Base-by-base conservation (phyloP, 2,329 filamentous ascomycete genomes). In the Ophiostoma ulmi region DNA sequence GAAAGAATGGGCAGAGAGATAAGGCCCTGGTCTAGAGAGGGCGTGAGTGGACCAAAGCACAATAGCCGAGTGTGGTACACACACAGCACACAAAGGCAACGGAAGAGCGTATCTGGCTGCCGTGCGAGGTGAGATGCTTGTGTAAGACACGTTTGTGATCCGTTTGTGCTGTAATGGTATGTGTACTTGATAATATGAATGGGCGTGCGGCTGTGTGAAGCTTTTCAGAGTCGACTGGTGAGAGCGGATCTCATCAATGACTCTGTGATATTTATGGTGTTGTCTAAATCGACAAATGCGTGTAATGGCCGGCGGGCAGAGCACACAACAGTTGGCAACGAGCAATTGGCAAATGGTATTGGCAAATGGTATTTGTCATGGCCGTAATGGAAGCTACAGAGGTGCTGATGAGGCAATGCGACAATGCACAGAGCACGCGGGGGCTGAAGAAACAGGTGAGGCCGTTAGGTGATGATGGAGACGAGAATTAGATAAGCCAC, bases 401-500 rank as follows among this genome's bases (percentile, higher is more conserved):
- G 58, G 41, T 48, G 44, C 17, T 8, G 52, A 58, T 10, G 22
- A 58, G 14, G 11, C 52, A 58, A 26, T 22, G 52, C 44, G 44
- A 20, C 44, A 48, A 48, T 48, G 22, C 52, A 58, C 52, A 58
- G 22, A 58, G 52, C 52, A 58, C 52, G 52, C 52, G 52, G 52
- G 52, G 52, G 52, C 22, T 36, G 58, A 35, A 36, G 26, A 35
- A 20, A 26, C 58, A 63, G 31, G 31, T 11, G 58, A 35, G 26
- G 39, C n/a, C 26, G 64, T 65, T 85, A 85, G 78, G 84, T 85
- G 78, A 85, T 79, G 78, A 86, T 81, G 73, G 83, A 83, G 78
- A 79, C 80, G 75, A 85, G 80, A 78, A 85, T 81, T 76, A 87
- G 84, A 86, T 86, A 85, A 84, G 84, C 81, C 79, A 81, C 80